These are phyloP conservation scores for Poronia punctata DNA, from an alignment of 495 filamentous ascomycete genomes.

Conservation along the genomic window DNA sequence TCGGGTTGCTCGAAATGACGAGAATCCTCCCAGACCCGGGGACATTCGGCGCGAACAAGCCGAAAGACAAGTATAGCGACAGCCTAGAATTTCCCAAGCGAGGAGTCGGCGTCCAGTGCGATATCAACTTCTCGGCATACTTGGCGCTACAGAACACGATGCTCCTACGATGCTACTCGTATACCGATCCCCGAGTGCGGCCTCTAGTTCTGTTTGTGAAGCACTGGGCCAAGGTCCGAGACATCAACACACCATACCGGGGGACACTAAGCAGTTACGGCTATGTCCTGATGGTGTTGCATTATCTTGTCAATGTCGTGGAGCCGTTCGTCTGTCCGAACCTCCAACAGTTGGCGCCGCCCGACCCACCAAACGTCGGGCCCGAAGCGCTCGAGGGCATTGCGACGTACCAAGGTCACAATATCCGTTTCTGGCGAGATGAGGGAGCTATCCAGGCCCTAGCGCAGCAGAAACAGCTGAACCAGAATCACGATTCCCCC, in stretches of 20 bases:
- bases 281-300: slow-evolving; percentile 89
- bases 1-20: slow-evolving; percentile 23
- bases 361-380: slow-evolving; percentile 28
- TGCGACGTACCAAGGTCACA: slow-evolving; percentile 45
- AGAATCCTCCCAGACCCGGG: slow-evolving; percentile 34
- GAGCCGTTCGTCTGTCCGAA: slow-evolving; percentile 74
- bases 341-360: slow-evolving; percentile 54
- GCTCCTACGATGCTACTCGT: slow-evolving; percentile 69
- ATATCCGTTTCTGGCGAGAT: slow-evolving; percentile 62
- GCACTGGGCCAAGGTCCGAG: slow-evolving; percentile 71
- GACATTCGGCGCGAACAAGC: slow-evolving; percentile 37
- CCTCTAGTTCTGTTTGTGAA: slow-evolving; percentile 78
- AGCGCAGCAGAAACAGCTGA: slow-evolving; percentile 45
- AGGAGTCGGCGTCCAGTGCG: slow-evolving; percentile 67
- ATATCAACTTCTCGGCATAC: slow-evolving; percentile 78
- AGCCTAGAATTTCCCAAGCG: slow-evolving; percentile 63
- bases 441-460: slow-evolving; percentile 52
- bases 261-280: slow-evolving; percentile 81
- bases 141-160: slow-evolving; percentile 73
- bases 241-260: slow-evolving; percentile 74
- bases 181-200: slow-evolving; percentile 63
- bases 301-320: slow-evolving; percentile 75
- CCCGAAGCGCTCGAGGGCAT: slow-evolving; percentile 34
- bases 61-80: slow-evolving; percentile 43
- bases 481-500: slow-evolving; percentile 52